A percentile compares a stretch with the other conserved stretches of the same genome.
phyloP scores from a whole-genome alignment of 2,329 filamentous ascomycete species.

The Scortechinia acanthostroma region DNA sequence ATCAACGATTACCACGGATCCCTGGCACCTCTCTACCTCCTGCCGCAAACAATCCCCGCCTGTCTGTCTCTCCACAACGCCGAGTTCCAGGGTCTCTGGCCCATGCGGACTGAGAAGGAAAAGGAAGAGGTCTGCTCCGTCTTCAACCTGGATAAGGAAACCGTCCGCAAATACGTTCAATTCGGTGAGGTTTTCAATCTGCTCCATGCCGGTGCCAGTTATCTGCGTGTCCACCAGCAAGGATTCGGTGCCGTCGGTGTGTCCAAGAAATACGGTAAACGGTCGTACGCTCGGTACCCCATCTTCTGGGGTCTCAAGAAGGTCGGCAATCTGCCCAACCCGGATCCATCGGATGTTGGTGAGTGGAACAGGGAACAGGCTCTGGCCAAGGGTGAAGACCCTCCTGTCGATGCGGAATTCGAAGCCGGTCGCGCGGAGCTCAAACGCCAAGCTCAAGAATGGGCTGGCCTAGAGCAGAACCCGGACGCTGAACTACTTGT shows the following conservation, averaged over 20 bases:
- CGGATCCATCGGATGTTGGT: slow-evolving; percentile 56
- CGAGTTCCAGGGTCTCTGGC: slow-evolving; percentile 65
- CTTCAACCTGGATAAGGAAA: slow-evolving; percentile 49
- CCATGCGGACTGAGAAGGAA: slow-evolving; percentile 39
- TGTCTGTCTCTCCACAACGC: slow-evolving; percentile 63
- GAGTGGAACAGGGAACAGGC: slow-evolving; percentile 41
- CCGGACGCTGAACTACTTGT: slow-evolving; percentile 58
- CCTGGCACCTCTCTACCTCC: slow-evolving; percentile 54
- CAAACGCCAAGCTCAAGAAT: slow-evolving; percentile 56
- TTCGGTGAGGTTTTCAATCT: slow-evolving; percentile 66
- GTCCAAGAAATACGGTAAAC: slow-evolving; percentile 63
- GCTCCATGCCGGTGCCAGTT: slow-evolving; percentile 58
- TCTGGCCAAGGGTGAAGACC: slow-evolving; percentile 32
- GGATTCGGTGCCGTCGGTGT: slow-evolving; percentile 64
- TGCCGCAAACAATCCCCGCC: slow-evolving; percentile 53
- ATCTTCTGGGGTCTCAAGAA: slow-evolving; percentile 63
- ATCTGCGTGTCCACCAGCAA: slow-evolving; percentile 59
- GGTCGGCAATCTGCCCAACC: slow-evolving; percentile 57
- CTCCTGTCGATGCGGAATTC: slow-evolving; percentile 44
- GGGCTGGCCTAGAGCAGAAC: slow-evolving; percentile 55
- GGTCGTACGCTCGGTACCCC: slow-evolving; percentile 60
- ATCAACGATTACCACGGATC: slow-evolving; percentile 62
- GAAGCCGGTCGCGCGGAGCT: slow-evolving; percentile 43
- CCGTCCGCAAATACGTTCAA: slow-evolving; percentile 54
- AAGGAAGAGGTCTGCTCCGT: slow-evolving; percentile 49